Evolutionary conservation across 139 green algal genomes (phyloP).

Genomic region (Trebouxia sp.): DNA sequence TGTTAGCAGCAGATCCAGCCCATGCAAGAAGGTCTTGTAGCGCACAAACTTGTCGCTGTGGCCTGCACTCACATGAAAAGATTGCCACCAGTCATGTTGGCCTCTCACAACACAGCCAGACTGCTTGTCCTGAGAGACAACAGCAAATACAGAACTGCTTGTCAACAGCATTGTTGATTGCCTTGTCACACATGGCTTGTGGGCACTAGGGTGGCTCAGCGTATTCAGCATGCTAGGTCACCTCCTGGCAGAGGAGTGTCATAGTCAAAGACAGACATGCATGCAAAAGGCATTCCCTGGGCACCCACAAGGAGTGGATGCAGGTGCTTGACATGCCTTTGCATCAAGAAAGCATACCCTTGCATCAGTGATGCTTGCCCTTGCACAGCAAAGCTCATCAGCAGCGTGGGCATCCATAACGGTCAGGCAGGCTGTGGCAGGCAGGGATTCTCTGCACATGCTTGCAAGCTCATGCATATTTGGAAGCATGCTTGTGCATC

Average conservation of each 20-base stretch:
- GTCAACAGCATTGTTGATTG: neutral
- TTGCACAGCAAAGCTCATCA: neutral
- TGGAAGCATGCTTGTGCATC: too few relatives aligned
- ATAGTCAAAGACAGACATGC: too few relatives aligned
- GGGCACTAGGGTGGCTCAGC: too few relatives aligned
- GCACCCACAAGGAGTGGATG: too few relatives aligned
- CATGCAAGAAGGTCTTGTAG: slow-evolving; percentile 3
- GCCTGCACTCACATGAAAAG: neutral
- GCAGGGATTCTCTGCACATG: neutral
- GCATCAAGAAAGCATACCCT: neutral
- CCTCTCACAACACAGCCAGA: neutral
- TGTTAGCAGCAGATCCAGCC: neutral
- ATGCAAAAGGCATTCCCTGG: too few relatives aligned
- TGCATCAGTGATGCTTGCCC: neutral
- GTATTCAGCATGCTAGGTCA: too few relatives aligned
- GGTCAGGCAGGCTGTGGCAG: neutral
- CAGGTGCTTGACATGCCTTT: neutral
- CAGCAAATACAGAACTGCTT: neutral
- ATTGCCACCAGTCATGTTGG: neutral
- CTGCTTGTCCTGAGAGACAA: too few relatives aligned
- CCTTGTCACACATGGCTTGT: neutral
- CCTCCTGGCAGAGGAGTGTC: too few relatives aligned
- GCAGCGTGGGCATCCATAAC: too few relatives aligned
- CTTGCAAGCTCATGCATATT: neutral
- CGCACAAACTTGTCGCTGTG: slow-evolving; percentile 24